Base-by-base conservation (phyloP, 306 rosid genomes). In the Neltuma alba region DNA sequence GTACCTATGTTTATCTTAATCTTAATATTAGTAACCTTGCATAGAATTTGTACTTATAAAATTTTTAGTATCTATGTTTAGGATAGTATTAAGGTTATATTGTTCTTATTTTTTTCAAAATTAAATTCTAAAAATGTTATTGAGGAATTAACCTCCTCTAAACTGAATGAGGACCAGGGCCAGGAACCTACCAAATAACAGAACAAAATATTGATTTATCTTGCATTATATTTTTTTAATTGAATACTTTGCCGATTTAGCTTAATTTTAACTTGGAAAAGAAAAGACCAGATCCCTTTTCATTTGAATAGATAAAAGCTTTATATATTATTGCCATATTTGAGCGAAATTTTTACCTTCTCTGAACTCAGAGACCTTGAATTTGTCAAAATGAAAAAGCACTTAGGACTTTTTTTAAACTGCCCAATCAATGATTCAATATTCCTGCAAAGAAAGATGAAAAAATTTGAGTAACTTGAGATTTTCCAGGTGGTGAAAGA, bases 371-470 rank as follows among this genome's bases (percentile, higher is more conserved):
- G 76, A 55, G 98, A 81, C 85, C 97, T 94, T 76, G 98, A 94
- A 92, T 94, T 94, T 57, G 98, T 94, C 89, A 94, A 89, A 84
- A 92, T 92, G 86, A 92, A 94, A n/a, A 94, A 91, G 88, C 97
- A 92, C 84, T 86, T 86, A 15, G 95, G 91, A 68, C 75, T 40
- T 85, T 87, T 91, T 80, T 82, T 85, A 85, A 92, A 92, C 85
- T 94, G 97, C 72, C 73, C 87, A 68, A 40, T 71, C 75, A 94
- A 89, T 41, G 99, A 94, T 27, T 89, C 93, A 64, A 89, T 84
- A 38, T 88, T 86, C 99, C 99, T 94, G 89, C 84, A 81, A 79
- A 80, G 70, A 68, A 84, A 70, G 45, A 55, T 42, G 63, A 42
- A 23, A n/a, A 76, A 74, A 82, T 60, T 52, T 64, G 50, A 25